These are phyloP conservation scores for Pseudoscleropodium purum DNA, from an alignment of 225 moss, liverwort and hornwort genomes.

Conservation along the genomic window DNA sequence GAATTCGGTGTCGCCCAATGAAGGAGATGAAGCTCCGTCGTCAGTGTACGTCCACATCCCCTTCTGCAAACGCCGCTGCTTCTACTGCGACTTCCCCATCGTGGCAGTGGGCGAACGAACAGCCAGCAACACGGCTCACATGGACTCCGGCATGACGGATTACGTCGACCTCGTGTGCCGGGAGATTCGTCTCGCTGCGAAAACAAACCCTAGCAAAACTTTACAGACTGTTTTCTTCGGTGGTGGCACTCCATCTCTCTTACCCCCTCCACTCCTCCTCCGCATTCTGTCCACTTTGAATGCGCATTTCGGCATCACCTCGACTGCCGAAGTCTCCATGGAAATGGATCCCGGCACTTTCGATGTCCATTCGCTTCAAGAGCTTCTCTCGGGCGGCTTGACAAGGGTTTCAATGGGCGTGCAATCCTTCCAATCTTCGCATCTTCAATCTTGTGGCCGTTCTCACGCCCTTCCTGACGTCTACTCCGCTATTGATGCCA, in stretches of 20 bases:
- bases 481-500: slow-evolving; percentile 67
- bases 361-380: slow-evolving; percentile 41
- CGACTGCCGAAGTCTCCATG: slow-evolving; percentile 75
- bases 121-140: slow-evolving; percentile 23
- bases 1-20: neutral
- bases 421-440: slow-evolving; percentile 67
- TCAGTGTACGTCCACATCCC: slow-evolving; percentile 85
- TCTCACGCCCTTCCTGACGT: slow-evolving; percentile 75
- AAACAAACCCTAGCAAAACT: slow-evolving; percentile 1
- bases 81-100: slow-evolving; percentile 91
- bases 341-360: slow-evolving; percentile 99
- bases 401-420: slow-evolving; percentile 84
- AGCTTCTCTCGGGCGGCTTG: slow-evolving; percentile 64
- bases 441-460: slow-evolving; percentile 72
- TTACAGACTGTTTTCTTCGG: slow-evolving; percentile 85
- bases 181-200: slow-evolving; percentile 66
- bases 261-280: slow-evolving; percentile 56
- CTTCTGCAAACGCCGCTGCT: slow-evolving; percentile 87
- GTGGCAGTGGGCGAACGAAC: slow-evolving; percentile 82
- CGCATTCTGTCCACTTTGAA: slow-evolving; percentile 49
- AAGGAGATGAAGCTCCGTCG: slow-evolving; percentile 16
- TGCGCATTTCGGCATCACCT: slow-evolving; percentile 34
- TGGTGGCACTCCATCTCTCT: slow-evolving; percentile 86
- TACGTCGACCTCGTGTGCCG: slow-evolving; percentile 79
- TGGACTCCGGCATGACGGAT: slow-evolving; percentile 57